These are phyloP conservation scores for Fusarium circinatum DNA, from an alignment of 2,329 filamentous ascomycete genomes.

Conservation along the genomic window DNA sequence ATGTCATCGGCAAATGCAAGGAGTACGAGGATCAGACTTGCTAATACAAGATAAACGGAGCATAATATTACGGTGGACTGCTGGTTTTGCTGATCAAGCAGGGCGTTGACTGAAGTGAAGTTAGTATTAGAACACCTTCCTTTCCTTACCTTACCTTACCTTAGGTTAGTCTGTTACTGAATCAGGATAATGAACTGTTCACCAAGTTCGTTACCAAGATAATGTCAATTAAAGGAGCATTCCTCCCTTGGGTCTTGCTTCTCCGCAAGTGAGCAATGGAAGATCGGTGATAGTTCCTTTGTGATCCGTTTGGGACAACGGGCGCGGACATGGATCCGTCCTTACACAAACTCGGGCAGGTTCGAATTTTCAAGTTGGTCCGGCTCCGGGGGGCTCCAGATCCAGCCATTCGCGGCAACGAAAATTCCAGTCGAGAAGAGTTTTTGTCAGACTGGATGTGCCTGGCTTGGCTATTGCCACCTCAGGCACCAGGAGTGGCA, in stretches of 20 bases:
- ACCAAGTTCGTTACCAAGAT: background rate
- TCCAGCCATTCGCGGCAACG: conserved; percentile 19
- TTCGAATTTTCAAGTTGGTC: conserved; percentile 13
- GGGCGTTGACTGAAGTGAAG: background rate
- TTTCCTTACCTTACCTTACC: background rate
- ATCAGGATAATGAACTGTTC: background rate
- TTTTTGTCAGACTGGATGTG: conserved; percentile 1
- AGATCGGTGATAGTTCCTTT: conserved; percentile 5
- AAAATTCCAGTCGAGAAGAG: conserved; percentile 28
- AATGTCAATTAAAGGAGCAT: conserved; percentile 1
- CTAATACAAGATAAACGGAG: conserved; percentile 8
- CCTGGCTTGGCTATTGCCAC: conserved; percentile 4
- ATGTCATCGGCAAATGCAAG: conserved; percentile 1
- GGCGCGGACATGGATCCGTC: background rate
- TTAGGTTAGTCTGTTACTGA: background rate
- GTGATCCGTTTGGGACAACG: background rate
- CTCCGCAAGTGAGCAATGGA: background rate
- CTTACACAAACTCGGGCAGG: background rate
- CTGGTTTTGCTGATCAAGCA: background rate
- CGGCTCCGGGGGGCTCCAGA: conserved; percentile 6
- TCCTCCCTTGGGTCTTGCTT: conserved; percentile 1
- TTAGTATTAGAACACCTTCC: background rate
- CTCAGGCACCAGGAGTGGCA: conserved; percentile 7
- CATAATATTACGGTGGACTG: conserved; percentile 1
- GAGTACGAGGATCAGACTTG: conserved; percentile 8